phyloP scores from a whole-genome alignment of 2,329 filamentous ascomycete genomes.

The Cordyceps cateniannulata region DNA sequence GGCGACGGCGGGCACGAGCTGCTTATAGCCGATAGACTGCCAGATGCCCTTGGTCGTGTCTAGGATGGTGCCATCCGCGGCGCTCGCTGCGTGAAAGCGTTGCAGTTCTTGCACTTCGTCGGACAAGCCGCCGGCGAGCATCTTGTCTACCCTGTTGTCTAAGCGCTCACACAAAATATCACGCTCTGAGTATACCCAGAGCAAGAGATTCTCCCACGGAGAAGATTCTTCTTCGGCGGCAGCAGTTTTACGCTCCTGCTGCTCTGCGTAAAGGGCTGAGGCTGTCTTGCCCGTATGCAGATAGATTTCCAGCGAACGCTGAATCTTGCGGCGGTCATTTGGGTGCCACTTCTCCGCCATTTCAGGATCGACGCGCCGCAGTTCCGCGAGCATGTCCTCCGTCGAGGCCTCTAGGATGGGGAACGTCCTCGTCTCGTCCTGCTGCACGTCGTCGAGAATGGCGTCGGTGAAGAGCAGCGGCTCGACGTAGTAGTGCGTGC shows the following conservation, averaged over 20 bases:
- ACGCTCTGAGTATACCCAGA: slow-evolving; percentile 79
- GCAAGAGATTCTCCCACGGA: slow-evolving; percentile 59
- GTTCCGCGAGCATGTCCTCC: slow-evolving; percentile 62
- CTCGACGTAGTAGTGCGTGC: slow-evolving; percentile 93
- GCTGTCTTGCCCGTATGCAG: slow-evolving; percentile 74
- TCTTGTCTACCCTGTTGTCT: slow-evolving; percentile 72
- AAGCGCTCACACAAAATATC: slow-evolving; percentile 64
- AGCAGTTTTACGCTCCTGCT: slow-evolving; percentile 41
- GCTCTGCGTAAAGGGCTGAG: slow-evolving; percentile 81
- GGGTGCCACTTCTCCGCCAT: slow-evolving; percentile 95
- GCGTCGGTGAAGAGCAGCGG: slow-evolving; percentile 73
- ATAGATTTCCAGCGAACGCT: slow-evolving; percentile 83
- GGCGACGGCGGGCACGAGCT: slow-evolving; percentile 68
- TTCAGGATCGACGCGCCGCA: slow-evolving; percentile 74
- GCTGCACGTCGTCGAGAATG: slow-evolving; percentile 36
- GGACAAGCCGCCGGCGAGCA: slow-evolving; percentile 57
- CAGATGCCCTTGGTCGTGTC: slow-evolving; percentile 83
- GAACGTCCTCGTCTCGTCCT: slow-evolving; percentile 38
- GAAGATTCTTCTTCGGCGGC: slow-evolving; percentile 15
- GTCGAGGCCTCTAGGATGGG: slow-evolving; percentile 68
- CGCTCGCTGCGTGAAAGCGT: slow-evolving; percentile 29
- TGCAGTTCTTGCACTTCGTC: slow-evolving; percentile 43
- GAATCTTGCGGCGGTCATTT: slow-evolving; percentile 84
- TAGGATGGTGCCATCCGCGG: slow-evolving; percentile 43
- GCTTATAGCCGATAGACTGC: slow-evolving; percentile 95